A percentile compares a stretch with the other conserved stretches of the same genome.
These are phyloP conservation scores for Phialophora tarda DNA, from an alignment of 2,329 filamentous ascomycete species.

Conservation along the genomic window DNA sequence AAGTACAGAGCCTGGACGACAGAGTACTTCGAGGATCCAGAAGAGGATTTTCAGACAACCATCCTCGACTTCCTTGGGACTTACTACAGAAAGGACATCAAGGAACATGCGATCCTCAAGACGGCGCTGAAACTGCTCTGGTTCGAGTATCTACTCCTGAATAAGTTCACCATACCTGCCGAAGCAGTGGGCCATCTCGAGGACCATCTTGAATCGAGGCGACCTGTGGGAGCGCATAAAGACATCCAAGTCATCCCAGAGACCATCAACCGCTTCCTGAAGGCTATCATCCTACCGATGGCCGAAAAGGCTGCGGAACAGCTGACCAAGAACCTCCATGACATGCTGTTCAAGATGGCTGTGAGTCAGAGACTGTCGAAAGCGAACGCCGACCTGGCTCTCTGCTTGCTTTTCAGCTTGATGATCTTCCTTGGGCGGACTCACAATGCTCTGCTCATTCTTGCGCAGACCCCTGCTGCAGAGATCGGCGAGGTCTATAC, in stretches of 20 bases:
- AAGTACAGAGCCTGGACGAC: conserved; percentile 27
- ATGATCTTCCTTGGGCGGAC: conserved; percentile 32
- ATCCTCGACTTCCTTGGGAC: conserved; percentile 27
- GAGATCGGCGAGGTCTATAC: conserved; percentile 18
- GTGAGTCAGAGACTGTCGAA: conserved; percentile 19
- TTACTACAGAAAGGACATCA: conserved; percentile 32
- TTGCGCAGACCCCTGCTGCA: conserved; percentile 13
- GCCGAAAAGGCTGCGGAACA: conserved; percentile 24
- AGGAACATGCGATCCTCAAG: conserved; percentile 29
- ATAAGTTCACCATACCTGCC: conserved; percentile 23
- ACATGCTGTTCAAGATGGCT: conserved; percentile 34
- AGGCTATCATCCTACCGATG: conserved; percentile 27
- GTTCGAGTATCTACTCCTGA: conserved; percentile 34
- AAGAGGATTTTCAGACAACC: conserved; percentile 30
- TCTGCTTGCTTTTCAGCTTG: conserved; percentile 33
- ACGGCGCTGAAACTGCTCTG: conserved; percentile 30
- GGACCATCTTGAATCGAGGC: conserved; percentile 14
- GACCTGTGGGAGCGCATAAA: conserved; percentile 4
- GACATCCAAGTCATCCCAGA: conserved; percentile 27
- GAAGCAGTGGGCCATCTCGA: conserved; percentile 22
- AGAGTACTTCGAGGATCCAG: conserved; percentile 22
- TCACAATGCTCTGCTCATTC: conserved; percentile 25
- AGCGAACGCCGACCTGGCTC: conserved; percentile 26
- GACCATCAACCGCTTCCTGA: conserved; percentile 36
- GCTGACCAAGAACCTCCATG: conserved; percentile 31